These are phyloP conservation scores for Panicum miliaceum DNA, from an alignment of 176 grass and related monocot species.

Conservation along the genomic window DNA sequence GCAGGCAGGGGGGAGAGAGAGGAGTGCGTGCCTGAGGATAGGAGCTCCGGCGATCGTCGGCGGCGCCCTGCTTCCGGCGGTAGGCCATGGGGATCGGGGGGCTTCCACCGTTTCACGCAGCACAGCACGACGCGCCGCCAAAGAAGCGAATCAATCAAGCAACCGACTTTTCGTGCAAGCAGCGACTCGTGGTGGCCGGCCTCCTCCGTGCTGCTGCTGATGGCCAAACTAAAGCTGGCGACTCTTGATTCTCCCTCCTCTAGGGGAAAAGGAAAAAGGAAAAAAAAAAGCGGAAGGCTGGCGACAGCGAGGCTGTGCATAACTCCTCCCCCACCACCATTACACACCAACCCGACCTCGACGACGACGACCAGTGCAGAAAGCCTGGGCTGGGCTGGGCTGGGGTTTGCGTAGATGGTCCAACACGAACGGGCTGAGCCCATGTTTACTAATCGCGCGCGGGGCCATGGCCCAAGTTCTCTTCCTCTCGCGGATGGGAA, in stretches of 20 bases:
- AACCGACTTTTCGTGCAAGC: not conserved
- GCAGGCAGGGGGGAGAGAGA: too few relatives aligned
- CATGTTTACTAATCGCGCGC: too few relatives aligned
- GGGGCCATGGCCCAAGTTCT: too few relatives aligned
- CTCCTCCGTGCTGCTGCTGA: not conserved
- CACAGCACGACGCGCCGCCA: not conserved
- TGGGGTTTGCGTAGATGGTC: not conserved
- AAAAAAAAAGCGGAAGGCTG: not conserved
- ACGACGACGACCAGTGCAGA: not conserved
- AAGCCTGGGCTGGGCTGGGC: not conserved
- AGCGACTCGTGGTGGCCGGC: not conserved
- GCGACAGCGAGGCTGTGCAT: conserved; percentile 12
- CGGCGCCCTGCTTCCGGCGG: conserved; percentile 52
- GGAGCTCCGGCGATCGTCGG: conserved; percentile 40
- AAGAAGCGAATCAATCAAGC: not conserved
- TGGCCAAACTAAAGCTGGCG: not conserved
- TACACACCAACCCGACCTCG: not conserved
- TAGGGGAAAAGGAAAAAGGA: rapidly evolving
- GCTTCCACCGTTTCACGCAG: not conserved
- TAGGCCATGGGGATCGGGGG: conserved; percentile 52
- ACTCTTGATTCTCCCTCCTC: not conserved
- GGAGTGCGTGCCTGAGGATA: conserved; percentile 37
- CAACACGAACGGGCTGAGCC: too few relatives aligned
- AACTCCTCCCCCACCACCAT: not conserved
- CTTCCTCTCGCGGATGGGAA: too few relatives aligned